Base-by-base conservation (phyloP, 495 filamentous ascomycete genomes). In the Penicillium riverlandense region DNA sequence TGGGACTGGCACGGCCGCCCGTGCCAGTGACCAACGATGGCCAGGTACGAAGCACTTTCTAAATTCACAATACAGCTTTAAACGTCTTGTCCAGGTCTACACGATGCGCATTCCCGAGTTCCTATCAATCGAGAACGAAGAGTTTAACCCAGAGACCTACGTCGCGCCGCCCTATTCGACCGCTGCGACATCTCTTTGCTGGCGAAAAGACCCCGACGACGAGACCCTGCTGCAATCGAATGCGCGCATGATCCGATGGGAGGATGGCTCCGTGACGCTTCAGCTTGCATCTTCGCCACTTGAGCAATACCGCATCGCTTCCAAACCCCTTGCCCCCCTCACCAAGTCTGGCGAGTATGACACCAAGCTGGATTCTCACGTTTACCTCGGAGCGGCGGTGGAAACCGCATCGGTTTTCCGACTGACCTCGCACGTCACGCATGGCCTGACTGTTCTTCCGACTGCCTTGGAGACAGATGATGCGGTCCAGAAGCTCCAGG, bases 211-310 rank as follows among this genome's bases (percentile, higher is more conserved):
- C 35, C 83, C 82, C n/a, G 72, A 69, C 9, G 66, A 85, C 44
- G 71, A 74, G 7, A 52, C 60, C 10, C 60, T 76, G 31, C 66
- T 88, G 9, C 78, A 85, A 54, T 90, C 85, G 31, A 92, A 92
- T 59, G 76, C 87, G 6, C 78, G 84, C 37, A 69, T 91, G 27
- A 78, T 88, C 44, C 78, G 76, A 47, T 95, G 88, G 88, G 85
- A 84, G 46, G 88, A 95, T 54, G 88, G 88, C 32, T 89, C 85
- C 6, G 62, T 89, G 27, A 95, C 90, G 11, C 70, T 96, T 8
- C 84, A 88, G 55, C 67, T 88, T 30, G 84, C 80, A 15, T 79
- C 77, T 0, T 72, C 81, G 7, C 85, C 90, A 8, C 72, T 73
- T 39, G 82, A 85, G 49, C 88, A 95, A 52, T 95, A 88, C 67